A percentile compares a stretch with the other conserved stretches of the same genome.
These are phyloP conservation scores for Diaporthe nobilis DNA, from an alignment of 2,329 filamentous ascomycete genomes.

Conservation along the genomic window DNA sequence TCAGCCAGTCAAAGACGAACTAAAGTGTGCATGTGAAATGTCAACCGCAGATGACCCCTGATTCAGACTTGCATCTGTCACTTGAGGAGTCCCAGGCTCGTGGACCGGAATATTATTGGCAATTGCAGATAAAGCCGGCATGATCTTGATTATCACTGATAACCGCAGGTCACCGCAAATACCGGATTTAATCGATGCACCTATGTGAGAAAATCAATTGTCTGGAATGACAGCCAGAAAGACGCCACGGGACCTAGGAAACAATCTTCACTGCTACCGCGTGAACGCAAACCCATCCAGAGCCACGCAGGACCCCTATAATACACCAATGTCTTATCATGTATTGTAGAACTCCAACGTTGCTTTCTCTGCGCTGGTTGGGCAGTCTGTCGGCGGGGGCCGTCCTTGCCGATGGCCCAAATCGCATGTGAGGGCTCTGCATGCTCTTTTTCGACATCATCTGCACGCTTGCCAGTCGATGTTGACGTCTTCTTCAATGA, in stretches of 20 bases:
- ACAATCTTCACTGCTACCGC: slow-evolving; percentile 14
- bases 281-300: slow-evolving; percentile 9
- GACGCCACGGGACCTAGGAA: slow-evolving; percentile 17
- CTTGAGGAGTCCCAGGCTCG: slow-evolving; percentile 20
- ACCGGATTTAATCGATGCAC: background rate
- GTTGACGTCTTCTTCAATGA: background rate
- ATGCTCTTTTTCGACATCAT: slow-evolving; percentile 28
- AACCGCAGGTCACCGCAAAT: background rate
- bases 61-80: slow-evolving; percentile 41
- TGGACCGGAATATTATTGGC: slow-evolving; percentile 12
- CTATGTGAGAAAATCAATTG: background rate
- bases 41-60: slow-evolving; percentile 39
- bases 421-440: slow-evolving; percentile 7
- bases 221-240: background rate
- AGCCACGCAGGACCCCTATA: background rate
- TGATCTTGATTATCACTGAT: background rate
- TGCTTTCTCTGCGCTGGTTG: background rate
- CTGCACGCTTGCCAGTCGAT: background rate
- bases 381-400: background rate
- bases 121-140: background rate
- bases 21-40: slow-evolving; percentile 34
- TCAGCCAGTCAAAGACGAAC: background rate
- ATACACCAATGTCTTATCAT: background rate
- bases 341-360: slow-evolving; percentile 1
- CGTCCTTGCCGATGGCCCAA: background rate